Percentiles rank a stretch among this genome's conserved stretches.
These are phyloP conservation scores for Raphanus raphanistrum DNA, from an alignment of 345 rosid species.

Conservation along the genomic window DNA sequence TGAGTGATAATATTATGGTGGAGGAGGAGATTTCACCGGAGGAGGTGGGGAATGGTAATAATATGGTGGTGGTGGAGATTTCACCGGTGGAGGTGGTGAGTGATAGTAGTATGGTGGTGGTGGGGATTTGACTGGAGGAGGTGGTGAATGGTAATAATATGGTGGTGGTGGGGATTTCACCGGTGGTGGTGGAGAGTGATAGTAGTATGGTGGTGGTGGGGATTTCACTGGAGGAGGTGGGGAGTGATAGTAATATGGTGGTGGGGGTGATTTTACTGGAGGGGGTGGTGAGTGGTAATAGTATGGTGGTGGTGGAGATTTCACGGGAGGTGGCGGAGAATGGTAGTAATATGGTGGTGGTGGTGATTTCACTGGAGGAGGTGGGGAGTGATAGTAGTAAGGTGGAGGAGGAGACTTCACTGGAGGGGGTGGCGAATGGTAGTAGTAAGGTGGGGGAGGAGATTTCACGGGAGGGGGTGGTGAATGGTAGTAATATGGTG, in stretches of 20 bases:
- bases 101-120: background rate
- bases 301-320: constrained; percentile 36
- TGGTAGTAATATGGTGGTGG: constrained; percentile 40
- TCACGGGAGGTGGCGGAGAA: constrained; percentile 34
- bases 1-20: background rate
- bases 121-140: background rate
- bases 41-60: background rate
- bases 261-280: constrained; percentile 26
- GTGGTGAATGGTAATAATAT: constrained; percentile 10
- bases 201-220: constrained; percentile 38
- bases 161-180: constrained; percentile 20
- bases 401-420: constrained; percentile 36
- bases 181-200: constrained; percentile 19
- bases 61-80: background rate
- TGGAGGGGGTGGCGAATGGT: constrained; percentile 49
- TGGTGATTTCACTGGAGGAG: constrained; percentile 26
- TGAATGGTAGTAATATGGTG: constrained; percentile 33
- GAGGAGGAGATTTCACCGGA: background rate
- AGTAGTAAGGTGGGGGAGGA: constrained; percentile 40
- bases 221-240: constrained; percentile 25
- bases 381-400: constrained; percentile 37
- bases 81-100: background rate
- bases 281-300: constrained; percentile 46
- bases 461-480: constrained; percentile 39
- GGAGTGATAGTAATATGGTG: constrained; percentile 27